Conservation (phyloP, 2,329 filamentous ascomycete genomes). For the Apiospora pterosperma region DNA sequence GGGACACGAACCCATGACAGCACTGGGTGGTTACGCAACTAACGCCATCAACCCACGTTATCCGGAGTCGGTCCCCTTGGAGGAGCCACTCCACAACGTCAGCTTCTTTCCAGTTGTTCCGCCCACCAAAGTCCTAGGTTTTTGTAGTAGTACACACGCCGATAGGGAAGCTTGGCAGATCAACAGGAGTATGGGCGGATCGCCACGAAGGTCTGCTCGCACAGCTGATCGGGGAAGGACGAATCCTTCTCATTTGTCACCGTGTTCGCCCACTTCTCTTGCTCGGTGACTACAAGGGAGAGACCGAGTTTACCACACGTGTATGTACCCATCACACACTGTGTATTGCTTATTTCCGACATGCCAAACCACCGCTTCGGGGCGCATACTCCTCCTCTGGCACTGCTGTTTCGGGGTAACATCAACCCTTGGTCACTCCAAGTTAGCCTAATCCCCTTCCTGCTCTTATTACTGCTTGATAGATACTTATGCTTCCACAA, state of each 20-base stretch:
- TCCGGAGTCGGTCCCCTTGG: background rate
- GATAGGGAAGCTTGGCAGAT: background rate
- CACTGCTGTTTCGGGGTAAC: background rate
- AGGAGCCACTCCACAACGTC: background rate
- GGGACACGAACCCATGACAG: background rate
- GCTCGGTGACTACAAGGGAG: background rate
- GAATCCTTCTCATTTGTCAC: background rate
- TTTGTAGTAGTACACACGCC: background rate
- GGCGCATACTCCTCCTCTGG: background rate
- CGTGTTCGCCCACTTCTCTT: background rate
- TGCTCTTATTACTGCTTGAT: background rate
- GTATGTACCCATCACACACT: background rate
- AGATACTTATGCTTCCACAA: background rate
- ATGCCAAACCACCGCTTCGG: background rate
- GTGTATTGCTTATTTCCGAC: background rate
- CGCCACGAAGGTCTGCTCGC: background rate
- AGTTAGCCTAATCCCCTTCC: background rate
- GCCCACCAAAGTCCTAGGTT: background rate
- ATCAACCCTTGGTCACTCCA: background rate
- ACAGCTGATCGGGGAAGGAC: background rate
- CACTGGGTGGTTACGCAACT: background rate
- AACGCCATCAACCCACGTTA: slow-evolving; percentile 1
- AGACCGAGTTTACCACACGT: background rate
- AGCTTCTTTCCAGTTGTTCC: background rate
- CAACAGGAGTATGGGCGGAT: background rate